Evolutionary conservation across 2,329 filamentous ascomycete species (phyloP), one percentile per base, ranked within the genome.

Genomic region (Colletotrichum sp.): DNA sequence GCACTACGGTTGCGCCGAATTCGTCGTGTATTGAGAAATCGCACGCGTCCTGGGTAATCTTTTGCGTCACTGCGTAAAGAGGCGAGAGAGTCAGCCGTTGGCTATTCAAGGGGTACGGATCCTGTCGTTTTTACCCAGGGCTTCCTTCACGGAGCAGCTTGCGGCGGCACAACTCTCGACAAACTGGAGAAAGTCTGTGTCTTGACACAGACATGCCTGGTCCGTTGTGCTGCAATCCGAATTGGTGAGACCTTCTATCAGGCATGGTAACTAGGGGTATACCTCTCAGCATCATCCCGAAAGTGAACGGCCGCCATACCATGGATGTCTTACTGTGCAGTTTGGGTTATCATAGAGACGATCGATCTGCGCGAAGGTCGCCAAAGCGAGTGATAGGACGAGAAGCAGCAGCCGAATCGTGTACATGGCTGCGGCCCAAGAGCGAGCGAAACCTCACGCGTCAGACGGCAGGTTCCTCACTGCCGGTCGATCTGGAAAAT

Each of bases 51-150:
- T 26, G 30, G 10, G 57, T 74, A 10, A 65, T 57, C 18, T 74
- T 73, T 18, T 49, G 18, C 9, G 71, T 64, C 2, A 57, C 71
- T 74, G 30, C 4, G 12, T 13, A 13, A 0, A 52, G 39, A 49
- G 0, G 39, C 3, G 18, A 12, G 44, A 0, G 0, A 21, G 10
- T 52, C n/a, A 52, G 44, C 44, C n/a, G 12, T 3, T 52, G 0
- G 3, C 6, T 21, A 52, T 21, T 9, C 6, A 3, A 52, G 10
- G 44, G 6, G 6, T 21, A 4, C 6, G 6, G n/a, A 52, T 10
- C 39, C 39, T 49, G 44, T 13, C 9, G 8, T 6, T 10, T 5
- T 59, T 28, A 59, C 55, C 55, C 24, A 59, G 26, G 0, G 55
- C 55, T 9, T 59, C 55, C 26, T 59, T 59, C 5, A 59, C 21